Base-by-base conservation (phyloP, 176 grass and related monocot genomes). In the Ensete glaucum region DNA sequence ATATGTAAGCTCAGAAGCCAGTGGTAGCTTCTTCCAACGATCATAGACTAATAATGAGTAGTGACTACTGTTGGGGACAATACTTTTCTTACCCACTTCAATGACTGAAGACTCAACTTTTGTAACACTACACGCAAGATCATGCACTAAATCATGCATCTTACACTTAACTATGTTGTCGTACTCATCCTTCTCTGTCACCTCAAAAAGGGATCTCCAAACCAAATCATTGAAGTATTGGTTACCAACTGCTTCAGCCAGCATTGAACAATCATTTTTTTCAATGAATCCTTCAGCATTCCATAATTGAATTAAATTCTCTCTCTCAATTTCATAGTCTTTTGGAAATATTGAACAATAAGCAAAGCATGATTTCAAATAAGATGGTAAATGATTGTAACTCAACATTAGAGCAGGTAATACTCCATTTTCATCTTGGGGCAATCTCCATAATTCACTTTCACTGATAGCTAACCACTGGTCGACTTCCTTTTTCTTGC, bases 121-220 rank as follows among this genome's bases (percentile, higher is more conserved):
- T 72, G 79, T 75, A 58, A 82, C 63, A 70, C 62, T 69, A 11
- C 80, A 52, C 49, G 80, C 65, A 64, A 83, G 76, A 26, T 79
- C 71, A 57, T 79, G 82, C 69, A 77, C 75, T 12, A 80, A 68
- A 43, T 84, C 86, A 78, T 88, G 86, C 86, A 88, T 84, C 19
- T 71, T 69, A 69, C 56, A 88, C 83, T 65, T 85, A 43, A 25
- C 64, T 27, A 76, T 76, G 76, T 72, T 11, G 24, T 78, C 76
- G 4, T 43, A 43, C 24, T 58, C 69, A 58, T 72, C 64, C 58
- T 50, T 78, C 11, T 65, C 64, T 26, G 69, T 62, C 50, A 19
- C 64, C 72, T 76, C 78, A 75, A 88, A 76, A 7, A 86, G 73
- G 26, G 67, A 82, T 16, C 26, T 71, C 23, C 81, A 49, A 22